Base-by-base conservation (phyloP, 2,329 filamentous ascomycete genomes). In the Graphiopsis chlorocephala region DNA sequence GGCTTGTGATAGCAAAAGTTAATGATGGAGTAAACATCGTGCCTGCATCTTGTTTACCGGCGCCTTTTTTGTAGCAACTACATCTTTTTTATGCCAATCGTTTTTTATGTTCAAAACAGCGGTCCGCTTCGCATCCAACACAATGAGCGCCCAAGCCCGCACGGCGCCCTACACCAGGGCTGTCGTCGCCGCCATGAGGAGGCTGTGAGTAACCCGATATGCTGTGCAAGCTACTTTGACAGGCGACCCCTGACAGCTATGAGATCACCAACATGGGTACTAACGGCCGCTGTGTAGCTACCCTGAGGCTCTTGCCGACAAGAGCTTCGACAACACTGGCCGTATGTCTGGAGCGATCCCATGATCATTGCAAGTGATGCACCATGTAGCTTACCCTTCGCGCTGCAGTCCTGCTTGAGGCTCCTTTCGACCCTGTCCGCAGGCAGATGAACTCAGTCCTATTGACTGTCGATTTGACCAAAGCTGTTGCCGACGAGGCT, bases 301-400 rank as follows among this genome's bases (percentile, higher is more conserved):
- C 75, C 95, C 95, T 0, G 92, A 96, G 75, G 87, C 88, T 66
- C 83, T 97, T 48, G 95, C 95, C 11, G 95, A 98, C 75, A 89
- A 89, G 71, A 88, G 90, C 69, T 99, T 93, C 85, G 95, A 99
- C 77, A 99, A 99, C 74, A 97, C 96, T n/a, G 95, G 95, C 63
- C 77, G 86, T 86, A 75, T 71, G 82, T 65, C 15, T 29, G 28
- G 29, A 61, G 17, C 48, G 33, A 55, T 4, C 15, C 38, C n/a
- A 10, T 45, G 35, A 11, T 15, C 17, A 17, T 45, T 47, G 7
- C 15, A 15, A 56, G 29, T 12, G 15, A 57, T 35, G 68, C 28
- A 31, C n/a, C 31, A 31, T 6, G 23, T 28, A 33, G 20, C 29
- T 55, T 61, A 48, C 61, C 66, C 35, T 55, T 33, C 20, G n/a